A percentile compares a stretch with the other conserved stretches of the same genome.
These are phyloP conservation scores for Tylopilus sp. DNA, from an alignment of 1,284 basidiomycete species.

Conservation along the genomic window DNA sequence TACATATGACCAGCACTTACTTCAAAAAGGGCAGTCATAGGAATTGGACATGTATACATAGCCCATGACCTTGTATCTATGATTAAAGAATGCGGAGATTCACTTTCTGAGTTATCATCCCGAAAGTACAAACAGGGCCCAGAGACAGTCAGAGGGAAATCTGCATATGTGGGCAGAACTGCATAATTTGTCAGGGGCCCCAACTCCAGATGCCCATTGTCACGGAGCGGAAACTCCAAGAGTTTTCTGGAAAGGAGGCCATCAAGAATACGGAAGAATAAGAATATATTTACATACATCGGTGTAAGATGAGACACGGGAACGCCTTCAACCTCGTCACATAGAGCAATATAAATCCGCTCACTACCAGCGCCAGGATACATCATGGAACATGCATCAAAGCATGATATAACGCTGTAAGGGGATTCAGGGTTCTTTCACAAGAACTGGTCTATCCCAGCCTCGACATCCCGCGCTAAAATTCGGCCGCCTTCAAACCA, in stretches of 20 bases:
- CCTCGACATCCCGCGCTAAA: conserved; percentile 34
- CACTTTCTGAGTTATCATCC: no score
- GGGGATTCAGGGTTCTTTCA: conserved; percentile 16
- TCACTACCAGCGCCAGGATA: conserved; percentile 23
- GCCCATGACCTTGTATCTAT: no score
- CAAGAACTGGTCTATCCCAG: conserved; percentile 32
- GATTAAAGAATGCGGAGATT: no score
- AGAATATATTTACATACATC: conserved; percentile 29
- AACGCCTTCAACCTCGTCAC: conserved; percentile 28
- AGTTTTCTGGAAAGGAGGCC: conserved; percentile 28
- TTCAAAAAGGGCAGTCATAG: no score
- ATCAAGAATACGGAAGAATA: conserved; percentile 11
- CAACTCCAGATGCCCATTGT: no score
- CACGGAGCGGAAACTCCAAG: conserved; percentile 29
- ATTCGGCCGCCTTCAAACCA: conserved; percentile 36
- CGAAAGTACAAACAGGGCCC: no score
- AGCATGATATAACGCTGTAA: conserved; percentile 25
- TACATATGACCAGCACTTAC: no score
- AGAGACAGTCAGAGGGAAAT: no score
- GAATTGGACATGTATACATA: no score
- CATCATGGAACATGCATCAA: conserved; percentile 30
- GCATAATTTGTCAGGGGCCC: no score
- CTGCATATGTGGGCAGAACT: no score
- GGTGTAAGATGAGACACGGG: conserved; percentile 30
- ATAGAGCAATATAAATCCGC: conserved; percentile 33